Evolutionary conservation across 2,329 filamentous ascomycete genomes (phyloP).

Genomic region (Apiospora rasikravindrae): DNA sequence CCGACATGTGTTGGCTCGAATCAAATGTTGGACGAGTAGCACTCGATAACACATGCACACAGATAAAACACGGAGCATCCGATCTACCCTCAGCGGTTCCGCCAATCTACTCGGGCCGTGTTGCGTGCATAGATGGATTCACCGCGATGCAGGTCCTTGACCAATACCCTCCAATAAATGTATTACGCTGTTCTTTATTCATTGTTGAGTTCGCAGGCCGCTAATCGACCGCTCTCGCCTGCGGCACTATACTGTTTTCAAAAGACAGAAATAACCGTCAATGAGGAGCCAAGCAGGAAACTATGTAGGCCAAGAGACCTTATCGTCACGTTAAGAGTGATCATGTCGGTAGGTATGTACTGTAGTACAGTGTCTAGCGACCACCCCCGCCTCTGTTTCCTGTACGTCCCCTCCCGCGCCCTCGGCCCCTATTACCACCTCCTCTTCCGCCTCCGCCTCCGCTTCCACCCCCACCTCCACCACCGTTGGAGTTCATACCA

Average conservation of each 20-base stretch:
- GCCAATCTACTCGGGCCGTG: background rate
- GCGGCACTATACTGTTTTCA: background rate
- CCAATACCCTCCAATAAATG: background rate
- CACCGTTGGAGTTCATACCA: background rate
- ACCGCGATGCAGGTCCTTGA: background rate
- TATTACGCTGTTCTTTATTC: background rate
- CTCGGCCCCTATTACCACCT: slow-evolving; percentile 3
- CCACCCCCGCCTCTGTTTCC: background rate
- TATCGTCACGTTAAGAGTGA: background rate
- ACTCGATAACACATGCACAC: background rate
- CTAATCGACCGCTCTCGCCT: background rate
- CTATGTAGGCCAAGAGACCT: background rate
- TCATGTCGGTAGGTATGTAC: too few species aligned
- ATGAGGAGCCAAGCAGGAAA: background rate
- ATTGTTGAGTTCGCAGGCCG: background rate
- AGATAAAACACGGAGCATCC: background rate
- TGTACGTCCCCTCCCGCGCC: background rate
- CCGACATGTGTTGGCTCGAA: background rate
- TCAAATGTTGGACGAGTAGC: background rate
- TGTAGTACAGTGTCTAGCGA: background rate
- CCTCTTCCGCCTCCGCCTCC: background rate
- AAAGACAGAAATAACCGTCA: background rate
- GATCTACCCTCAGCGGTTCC: background rate
- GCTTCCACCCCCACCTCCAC: background rate
- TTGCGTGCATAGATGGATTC: background rate